Conservation (phyloP, 2,329 filamentous ascomycete genomes). For the Trichophyton equinum region DNA sequence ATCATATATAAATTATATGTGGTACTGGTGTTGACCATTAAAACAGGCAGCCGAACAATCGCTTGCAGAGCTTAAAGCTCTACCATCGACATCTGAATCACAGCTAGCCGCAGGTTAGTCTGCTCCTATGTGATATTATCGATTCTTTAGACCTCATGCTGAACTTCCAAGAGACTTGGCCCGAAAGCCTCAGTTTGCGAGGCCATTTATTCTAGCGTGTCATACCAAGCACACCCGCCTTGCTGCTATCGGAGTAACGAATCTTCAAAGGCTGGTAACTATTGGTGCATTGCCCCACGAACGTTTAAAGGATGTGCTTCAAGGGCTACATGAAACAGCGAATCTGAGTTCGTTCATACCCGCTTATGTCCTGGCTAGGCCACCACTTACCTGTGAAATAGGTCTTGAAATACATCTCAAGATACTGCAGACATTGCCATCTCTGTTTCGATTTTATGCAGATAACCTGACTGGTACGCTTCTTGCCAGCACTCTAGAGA, state of each 20-base stretch:
- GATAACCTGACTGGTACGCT: conserved; percentile 67
- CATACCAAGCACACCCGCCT: conserved; percentile 82
- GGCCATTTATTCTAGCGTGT: conserved; percentile 89
- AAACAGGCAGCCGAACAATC: conserved; percentile 80
- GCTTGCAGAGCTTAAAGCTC: conserved; percentile 69
- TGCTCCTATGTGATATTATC: conserved; percentile 2
- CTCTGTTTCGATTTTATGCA: conserved; percentile 80
- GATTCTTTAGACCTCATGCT: conserved; percentile 15
- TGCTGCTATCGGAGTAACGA: conserved; percentile 73
- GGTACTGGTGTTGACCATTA: background rate
- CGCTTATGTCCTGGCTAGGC: background rate
- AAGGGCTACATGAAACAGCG: conserved; percentile 75
- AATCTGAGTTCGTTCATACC: conserved; percentile 45
- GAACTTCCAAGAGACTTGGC: conserved; percentile 55
- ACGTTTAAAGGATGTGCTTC: conserved; percentile 72
- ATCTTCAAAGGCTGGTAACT: conserved; percentile 77
- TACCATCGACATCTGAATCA: conserved; percentile 62
- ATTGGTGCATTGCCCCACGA: conserved; percentile 65
- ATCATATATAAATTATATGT: background rate
- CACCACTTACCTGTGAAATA: conserved; percentile 19
- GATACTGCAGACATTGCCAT: conserved; percentile 82
- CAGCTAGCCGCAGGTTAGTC: conserved; percentile 56
- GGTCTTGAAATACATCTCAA: conserved; percentile 86
- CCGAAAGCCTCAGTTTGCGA: conserved; percentile 69
- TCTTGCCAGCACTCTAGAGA: conserved; percentile 69